Evolutionary conservation across 1,284 basidiomycete species (phyloP), one percentile per base, ranked within the genome.

Genomic region (Chalciporus sp.): DNA sequence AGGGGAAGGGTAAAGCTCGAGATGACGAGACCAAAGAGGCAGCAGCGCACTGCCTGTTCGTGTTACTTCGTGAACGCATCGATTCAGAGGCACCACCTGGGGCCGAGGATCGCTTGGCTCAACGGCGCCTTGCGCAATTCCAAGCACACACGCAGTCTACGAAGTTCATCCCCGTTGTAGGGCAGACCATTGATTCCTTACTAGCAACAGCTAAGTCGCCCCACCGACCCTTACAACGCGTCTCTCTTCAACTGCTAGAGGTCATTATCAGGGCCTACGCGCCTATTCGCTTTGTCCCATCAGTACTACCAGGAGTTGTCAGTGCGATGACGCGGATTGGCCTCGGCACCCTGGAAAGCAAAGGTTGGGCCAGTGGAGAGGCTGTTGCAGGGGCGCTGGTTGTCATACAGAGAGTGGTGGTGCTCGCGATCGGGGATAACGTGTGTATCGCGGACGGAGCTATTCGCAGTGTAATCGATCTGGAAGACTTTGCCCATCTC

Each of bases 21-120:
- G 86, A 85, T 55, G 90, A 92, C 45, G 92, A 94, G 71, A 89
- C 90, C 14, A 90, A 88, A 66, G 74, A 81, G 55, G 83, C 86
- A 28, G 83, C 86, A 7, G 78, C 76, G 37, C 70, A 66, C 51
- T 86, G 85, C 65, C 71, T 91, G 9, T 69, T 78, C 59, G 68
- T 78, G 16, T 74, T 90, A 2, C 61, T 90, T n/a, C 81, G 77
- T 42, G 74, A 78, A 58, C 76, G 80, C 48, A 65, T 64, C 11
- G 60, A 68, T n/a, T 69, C 76, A 16, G 76, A 79, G 37, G 72
- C 71, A 26, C 62, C 65, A 35, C 61, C 62, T 23, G 61, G 69
- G 0, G 55, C 56, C n/a, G 52, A 64, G 10, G 52, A 51, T 11
- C 37, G 52, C 41, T 61, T 67, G 49, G 68, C 70, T 9, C 51